Base-by-base conservation (phyloP, 768 basidiomycete genomes). In the Phylloporus sp. region DNA sequence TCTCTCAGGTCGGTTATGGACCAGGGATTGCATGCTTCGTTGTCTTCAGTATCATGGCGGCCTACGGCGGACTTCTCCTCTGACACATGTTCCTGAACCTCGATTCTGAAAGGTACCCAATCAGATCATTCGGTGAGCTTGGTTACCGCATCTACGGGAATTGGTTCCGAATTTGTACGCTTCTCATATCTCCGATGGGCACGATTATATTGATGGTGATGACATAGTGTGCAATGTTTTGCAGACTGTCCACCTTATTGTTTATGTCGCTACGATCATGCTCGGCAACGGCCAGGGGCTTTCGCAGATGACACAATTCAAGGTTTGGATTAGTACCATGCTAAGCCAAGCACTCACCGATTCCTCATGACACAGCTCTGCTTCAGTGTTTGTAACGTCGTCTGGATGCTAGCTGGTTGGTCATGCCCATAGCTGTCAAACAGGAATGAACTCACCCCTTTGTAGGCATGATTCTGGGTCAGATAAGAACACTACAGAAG, bases 1-100 rank as follows among this genome's bases (percentile, higher is more conserved):
- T 82, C 35, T 68, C 77, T 9, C 76, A 79, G 56, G 75, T 82
- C 9, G 80, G 80, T 15, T 82, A 78, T 70, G 79, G 77, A 7
- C 77, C 80, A 9, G 80, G 80, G 59, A 62, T 56, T 48, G 65
- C 46, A 8, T 59, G 59, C 48, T 54, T 59, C 34, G 44, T 57
- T 34, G 54, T 37, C 21, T 52, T 58, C 8, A 62, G 59, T 42
- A 9, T 69, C 0, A 69, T 77, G 54, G 79, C 81, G 1, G 66
- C 73, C 20, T 80, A 80, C 47, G 78, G 78, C 0, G 80, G 80
- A 4, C 31, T 79, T 29, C 66, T 80, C 13, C 68, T 83, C 10
- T 81, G 79, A 78, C 62, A 72, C 24, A 61, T 82, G 29, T 83
- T 74, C 61, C 48, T 79, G 48, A 73, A 73, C 23, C 59, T 83